phyloP scores from a whole-genome alignment of 106 monocot genomes.

The Apostasia ramifera region DNA sequence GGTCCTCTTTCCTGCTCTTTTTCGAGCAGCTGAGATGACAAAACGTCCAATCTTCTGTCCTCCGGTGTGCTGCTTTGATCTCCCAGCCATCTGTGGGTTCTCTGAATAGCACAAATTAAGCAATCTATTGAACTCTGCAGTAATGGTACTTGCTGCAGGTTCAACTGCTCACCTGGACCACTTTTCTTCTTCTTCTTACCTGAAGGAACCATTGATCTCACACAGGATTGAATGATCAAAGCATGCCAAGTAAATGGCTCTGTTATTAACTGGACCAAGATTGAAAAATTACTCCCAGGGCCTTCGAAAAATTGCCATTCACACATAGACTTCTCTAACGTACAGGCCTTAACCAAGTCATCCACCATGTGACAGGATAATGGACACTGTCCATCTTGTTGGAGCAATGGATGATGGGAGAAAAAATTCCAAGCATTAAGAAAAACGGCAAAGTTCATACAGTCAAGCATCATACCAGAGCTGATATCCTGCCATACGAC shows the following conservation, averaged over 20 bases:
- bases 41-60: slow-evolving; percentile 50
- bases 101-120: slow-evolving; percentile 26
- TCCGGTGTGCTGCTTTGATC: slow-evolving; percentile 38
- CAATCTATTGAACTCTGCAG: slow-evolving; percentile 37
- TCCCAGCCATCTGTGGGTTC: slow-evolving; percentile 33
- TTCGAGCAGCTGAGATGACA: slow-evolving; percentile 28
- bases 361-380: slow-evolving; percentile 62
- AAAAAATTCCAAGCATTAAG: slow-evolving; percentile 61
- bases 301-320: slow-evolving; percentile 22
- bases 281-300: slow-evolving; percentile 35
- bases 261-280: slow-evolving; percentile 58
- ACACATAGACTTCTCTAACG: slow-evolving; percentile 33
- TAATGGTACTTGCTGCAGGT: slow-evolving; percentile 17
- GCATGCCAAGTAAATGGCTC: slow-evolving; percentile 77
- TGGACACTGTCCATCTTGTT: slow-evolving; percentile 5
- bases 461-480: slow-evolving; percentile 38
- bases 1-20: slow-evolving; percentile 19
- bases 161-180: slow-evolving; percentile 13
- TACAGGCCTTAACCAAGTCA: slow-evolving; percentile 38
- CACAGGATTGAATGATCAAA: slow-evolving; percentile 54
- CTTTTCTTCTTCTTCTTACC: slow-evolving; percentile 89
- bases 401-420: slow-evolving; percentile 1
- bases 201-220: slow-evolving; percentile 49
- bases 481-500: slow-evolving; percentile 40
- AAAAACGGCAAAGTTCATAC: slow-evolving; percentile 81